Evolutionary conservation across 2,329 filamentous ascomycete species (phyloP).

Genomic region (Ceratocystis diversiconidia): DNA sequence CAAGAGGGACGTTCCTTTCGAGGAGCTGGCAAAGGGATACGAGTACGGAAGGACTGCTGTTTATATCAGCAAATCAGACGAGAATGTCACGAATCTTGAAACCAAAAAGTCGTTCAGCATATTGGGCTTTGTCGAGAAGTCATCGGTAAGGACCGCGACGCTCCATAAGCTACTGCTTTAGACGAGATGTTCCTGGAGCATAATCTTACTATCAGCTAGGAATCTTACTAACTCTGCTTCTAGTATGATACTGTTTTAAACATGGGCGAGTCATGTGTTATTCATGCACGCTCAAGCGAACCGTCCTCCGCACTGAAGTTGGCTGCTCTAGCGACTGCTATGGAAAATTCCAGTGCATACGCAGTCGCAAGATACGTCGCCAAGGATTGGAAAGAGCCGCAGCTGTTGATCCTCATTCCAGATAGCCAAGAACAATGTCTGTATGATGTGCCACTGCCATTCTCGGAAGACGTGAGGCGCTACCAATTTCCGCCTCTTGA

Average conservation of each 20-base stretch:
- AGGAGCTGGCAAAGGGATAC: conserved; percentile 82
- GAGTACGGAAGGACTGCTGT: conserved; percentile 88
- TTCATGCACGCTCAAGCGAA: conserved; percentile 63
- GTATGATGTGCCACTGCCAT: conserved; percentile 80
- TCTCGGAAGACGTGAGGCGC: conserved; percentile 78
- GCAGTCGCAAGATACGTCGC: conserved; percentile 73
- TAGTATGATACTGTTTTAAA: conserved; percentile 74
- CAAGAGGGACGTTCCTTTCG: conserved; percentile 66
- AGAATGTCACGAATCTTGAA: conserved; percentile 77
- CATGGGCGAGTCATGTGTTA: conserved; percentile 67
- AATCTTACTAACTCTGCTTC: background rate
- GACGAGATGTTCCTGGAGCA: no score
- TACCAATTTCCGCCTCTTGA: conserved; percentile 88
- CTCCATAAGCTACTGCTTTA: background rate
- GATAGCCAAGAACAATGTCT: conserved; percentile 71
- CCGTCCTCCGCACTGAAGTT: conserved; percentile 72
- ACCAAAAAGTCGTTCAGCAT: conserved; percentile 63
- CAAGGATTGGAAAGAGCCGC: conserved; percentile 69
- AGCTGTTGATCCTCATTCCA: conserved; percentile 65
- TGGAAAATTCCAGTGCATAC: conserved; percentile 72
- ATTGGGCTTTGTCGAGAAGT: conserved; percentile 66
- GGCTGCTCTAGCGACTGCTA: conserved; percentile 76
- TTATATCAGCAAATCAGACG: conserved; percentile 72
- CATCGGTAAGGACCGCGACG: conserved; percentile 38
- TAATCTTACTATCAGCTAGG: no score